Evolutionary conservation across 495 filamentous ascomycete genomes (phyloP).

Genomic region (Aspergillus hancockii): DNA sequence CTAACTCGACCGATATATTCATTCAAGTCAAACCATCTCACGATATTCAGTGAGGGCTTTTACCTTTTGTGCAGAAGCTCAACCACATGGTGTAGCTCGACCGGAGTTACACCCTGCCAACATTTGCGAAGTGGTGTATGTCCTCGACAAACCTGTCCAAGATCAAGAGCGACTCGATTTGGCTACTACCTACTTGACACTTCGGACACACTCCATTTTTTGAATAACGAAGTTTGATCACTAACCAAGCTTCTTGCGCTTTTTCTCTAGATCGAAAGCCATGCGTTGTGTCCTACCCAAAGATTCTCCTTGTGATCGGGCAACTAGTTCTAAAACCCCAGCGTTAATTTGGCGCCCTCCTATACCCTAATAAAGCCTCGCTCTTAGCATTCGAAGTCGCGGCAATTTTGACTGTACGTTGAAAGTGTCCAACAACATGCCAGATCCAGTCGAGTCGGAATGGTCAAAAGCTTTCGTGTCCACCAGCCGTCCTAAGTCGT

Average conservation of each 20-base stretch:
- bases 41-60: slow-evolving; percentile 3
- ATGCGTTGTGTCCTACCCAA: slow-evolving; percentile 34
- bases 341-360: slow-evolving; percentile 24
- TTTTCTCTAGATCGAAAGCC: slow-evolving; percentile 24
- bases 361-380: slow-evolving; percentile 18
- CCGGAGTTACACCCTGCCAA: slow-evolving; percentile 20
- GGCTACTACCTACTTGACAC: background rate
- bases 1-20: background rate
- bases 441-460: slow-evolving; percentile 41
- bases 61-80: slow-evolving; percentile 10
- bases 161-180: background rate
- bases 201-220: background rate
- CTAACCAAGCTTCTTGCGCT: slow-evolving; percentile 2
- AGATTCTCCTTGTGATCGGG: slow-evolving; percentile 22
- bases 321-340: slow-evolving; percentile 21
- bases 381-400: background rate
- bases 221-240: background rate
- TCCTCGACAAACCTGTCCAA: slow-evolving; percentile 4
- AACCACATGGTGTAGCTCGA: slow-evolving; percentile 18
- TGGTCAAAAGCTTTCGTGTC: slow-evolving; percentile 33
- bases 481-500: slow-evolving; percentile 29
- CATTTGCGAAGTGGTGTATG: slow-evolving; percentile 18
- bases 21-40: background rate
- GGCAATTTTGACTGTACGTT: background rate
- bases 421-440: slow-evolving; percentile 25